Base-by-base conservation (phyloP, 441 rosid species). In the Francoa sonchifolia region DNA sequence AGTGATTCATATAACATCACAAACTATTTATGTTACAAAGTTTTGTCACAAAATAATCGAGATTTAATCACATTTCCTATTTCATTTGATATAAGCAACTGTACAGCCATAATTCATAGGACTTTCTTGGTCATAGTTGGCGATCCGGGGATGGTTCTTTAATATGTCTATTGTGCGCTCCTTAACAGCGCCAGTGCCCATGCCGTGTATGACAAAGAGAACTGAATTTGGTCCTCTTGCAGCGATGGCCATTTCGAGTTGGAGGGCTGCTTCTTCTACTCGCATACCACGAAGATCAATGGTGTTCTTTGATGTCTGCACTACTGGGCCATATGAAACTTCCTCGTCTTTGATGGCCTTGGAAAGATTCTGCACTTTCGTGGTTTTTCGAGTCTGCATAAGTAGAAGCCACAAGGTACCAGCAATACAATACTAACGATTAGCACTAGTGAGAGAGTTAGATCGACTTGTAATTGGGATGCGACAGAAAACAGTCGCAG, bases 21-120 rank as follows among this genome's bases (percentile, higher is more conserved):
- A n/a, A n/a, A n/a, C n/a, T n/a, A n/a, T n/a, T n/a, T n/a, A n/a
- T n/a, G n/a, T n/a, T n/a, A n/a, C n/a, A n/a, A n/a, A n/a, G n/a
- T n/a, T n/a, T n/a, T n/a, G n/a, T n/a, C n/a, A n/a, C n/a, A n/a
- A n/a, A n/a, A n/a, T n/a, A n/a, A n/a, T n/a, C n/a, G n/a, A n/a
- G n/a, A n/a, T n/a, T n/a, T n/a, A n/a, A n/a, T n/a, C n/a, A n/a
- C n/a, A n/a, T n/a, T n/a, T n/a, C n/a, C n/a, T n/a, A 36, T 39
- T 39, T 73, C 57, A 85, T 28, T 72, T 82, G 54, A 89, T 76
- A 58, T 75, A 82, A 39, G 84, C 96, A 58, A 85, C 84, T 44
- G 94, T 89, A 61, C 96, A 82, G 8, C 94, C 96, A 62, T 76
- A 67, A 65, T 85, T 85, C 64, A 65, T 52, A 14, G 93, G 79